These are phyloP conservation scores for Scedosporium aurantiacum DNA, from an alignment of 2,329 filamentous ascomycete genomes.

Conservation along the genomic window DNA sequence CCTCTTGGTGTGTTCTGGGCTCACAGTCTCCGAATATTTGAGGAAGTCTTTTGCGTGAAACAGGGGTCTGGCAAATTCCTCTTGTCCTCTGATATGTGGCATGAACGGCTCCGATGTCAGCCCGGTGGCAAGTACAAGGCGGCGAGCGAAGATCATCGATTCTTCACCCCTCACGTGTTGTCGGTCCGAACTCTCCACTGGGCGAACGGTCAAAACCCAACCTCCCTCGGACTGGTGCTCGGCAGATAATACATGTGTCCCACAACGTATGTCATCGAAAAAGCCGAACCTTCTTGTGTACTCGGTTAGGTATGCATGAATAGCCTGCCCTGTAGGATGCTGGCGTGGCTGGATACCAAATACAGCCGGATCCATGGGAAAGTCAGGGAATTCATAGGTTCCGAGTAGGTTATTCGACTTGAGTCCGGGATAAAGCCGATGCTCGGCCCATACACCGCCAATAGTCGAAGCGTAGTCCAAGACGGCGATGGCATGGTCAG, in stretches of 20 bases:
- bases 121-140: conserved; percentile 40
- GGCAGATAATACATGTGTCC: conserved; percentile 27
- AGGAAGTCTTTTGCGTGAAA: conserved; percentile 35
- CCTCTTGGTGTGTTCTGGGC: conserved; percentile 19
- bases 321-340: conserved; percentile 34
- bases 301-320: conserved; percentile 35
- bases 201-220: conserved; percentile 29
- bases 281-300: conserved; percentile 34
- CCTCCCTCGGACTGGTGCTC: conserved; percentile 29
- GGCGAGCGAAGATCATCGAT: conserved; percentile 18
- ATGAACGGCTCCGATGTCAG: conserved; percentile 32
- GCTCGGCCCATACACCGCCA: conserved; percentile 60
- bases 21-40: conserved; percentile 16
- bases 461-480: conserved; percentile 45
- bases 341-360: conserved; percentile 35
- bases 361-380: conserved; percentile 50
- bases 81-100: conserved; percentile 24
- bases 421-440: conserved; percentile 57
- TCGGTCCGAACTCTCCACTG: conserved; percentile 45
- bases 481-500: conserved; percentile 41
- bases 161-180: conserved; percentile 42
- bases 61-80: conserved; percentile 24
- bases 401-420: conserved; percentile 66
- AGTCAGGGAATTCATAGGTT: conserved; percentile 63
- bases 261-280: conserved; percentile 25